These are phyloP conservation scores for Leccinum griseonigrum DNA, from an alignment of 1,284 basidiomycete species.

Conservation along the genomic window DNA sequence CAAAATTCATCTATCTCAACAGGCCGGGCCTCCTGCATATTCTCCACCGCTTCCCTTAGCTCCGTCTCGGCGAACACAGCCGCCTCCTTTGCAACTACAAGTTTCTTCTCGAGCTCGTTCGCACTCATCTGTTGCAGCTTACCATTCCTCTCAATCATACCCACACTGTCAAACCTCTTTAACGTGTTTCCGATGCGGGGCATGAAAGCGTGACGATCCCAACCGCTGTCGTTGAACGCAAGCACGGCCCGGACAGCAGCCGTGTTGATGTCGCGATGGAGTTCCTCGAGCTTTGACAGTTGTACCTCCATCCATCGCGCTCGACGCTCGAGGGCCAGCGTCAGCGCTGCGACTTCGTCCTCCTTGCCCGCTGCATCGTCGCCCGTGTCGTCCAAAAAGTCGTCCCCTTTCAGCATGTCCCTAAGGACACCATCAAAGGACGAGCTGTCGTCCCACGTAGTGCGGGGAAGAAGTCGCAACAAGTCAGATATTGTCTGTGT, in stretches of 20 bases:
- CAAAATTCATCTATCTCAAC: slow-evolving; percentile 37
- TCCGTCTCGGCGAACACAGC: slow-evolving; percentile 70
- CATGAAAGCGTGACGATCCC: slow-evolving; percentile 66
- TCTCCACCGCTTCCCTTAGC: slow-evolving; percentile 69
- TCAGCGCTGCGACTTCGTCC: slow-evolving; percentile 79
- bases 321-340: slow-evolving; percentile 75
- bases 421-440: slow-evolving; percentile 80
- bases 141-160: slow-evolving; percentile 49
- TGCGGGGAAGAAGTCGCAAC: slow-evolving; percentile 74
- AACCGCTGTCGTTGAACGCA: slow-evolving; percentile 80
- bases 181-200: slow-evolving; percentile 66
- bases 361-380: slow-evolving; percentile 64
- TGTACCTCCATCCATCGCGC: slow-evolving; percentile 89
- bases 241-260: slow-evolving; percentile 79
- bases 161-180: slow-evolving; percentile 64
- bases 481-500: slow-evolving; percentile 85
- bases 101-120: slow-evolving; percentile 72
- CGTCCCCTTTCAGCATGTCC: slow-evolving; percentile 83
- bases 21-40: slow-evolving; percentile 55
- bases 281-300: slow-evolving; percentile 77
- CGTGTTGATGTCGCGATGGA: slow-evolving; percentile 82
- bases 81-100: slow-evolving; percentile 65
- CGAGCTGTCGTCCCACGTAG: slow-evolving; percentile 83
- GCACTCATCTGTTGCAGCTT: slow-evolving; percentile 53
- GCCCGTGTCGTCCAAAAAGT: slow-evolving; percentile 71